Evolutionary conservation across 257 asterid species (phyloP).

Genomic region (Solanum appendiculatum): DNA sequence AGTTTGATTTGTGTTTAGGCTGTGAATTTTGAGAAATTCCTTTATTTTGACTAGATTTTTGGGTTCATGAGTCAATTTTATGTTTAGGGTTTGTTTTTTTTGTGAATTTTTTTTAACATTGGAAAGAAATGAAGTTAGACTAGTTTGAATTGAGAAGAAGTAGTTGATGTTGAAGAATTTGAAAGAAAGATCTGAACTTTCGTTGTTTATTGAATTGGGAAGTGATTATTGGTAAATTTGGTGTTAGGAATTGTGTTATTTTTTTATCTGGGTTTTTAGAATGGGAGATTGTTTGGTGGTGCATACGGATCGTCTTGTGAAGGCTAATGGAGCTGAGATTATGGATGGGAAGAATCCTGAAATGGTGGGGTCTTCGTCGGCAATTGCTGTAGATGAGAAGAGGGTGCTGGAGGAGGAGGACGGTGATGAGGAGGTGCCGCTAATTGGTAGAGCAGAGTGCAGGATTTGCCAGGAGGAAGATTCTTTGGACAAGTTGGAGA

Average conservation of each 20-base stretch:
- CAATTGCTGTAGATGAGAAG: conserved; percentile 21
- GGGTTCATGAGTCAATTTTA: neutral
- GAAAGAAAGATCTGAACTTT: neutral
- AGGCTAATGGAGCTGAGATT: conserved; percentile 24
- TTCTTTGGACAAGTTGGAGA: conserved; percentile 67
- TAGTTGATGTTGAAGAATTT: neutral
- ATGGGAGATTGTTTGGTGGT: conserved; percentile 62
- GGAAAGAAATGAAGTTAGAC: neutral
- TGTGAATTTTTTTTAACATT: neutral
- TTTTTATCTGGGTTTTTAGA: conserved; percentile 17
- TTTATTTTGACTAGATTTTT: neutral
- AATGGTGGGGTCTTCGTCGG: conserved; percentile 49
- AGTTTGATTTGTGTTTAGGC: neutral
- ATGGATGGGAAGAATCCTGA: conserved; percentile 28
- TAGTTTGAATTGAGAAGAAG: neutral
- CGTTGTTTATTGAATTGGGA: neutral
- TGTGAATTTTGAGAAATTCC: neutral
- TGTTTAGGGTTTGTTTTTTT: neutral
- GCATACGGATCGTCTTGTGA: conserved; percentile 32
- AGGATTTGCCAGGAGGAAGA: conserved; percentile 99
- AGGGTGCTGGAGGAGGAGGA: conserved; percentile 11
- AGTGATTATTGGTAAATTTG: conserved; percentile 8
- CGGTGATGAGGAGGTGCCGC: conserved; percentile 56
- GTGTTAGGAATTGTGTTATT: neutral
- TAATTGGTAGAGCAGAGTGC: conserved; percentile 73